Percentiles rank a stretch among this genome's conserved stretches.
Evolutionary conservation across 257 asterid species (phyloP).

Genomic region (Solanum arcanum): DNA sequence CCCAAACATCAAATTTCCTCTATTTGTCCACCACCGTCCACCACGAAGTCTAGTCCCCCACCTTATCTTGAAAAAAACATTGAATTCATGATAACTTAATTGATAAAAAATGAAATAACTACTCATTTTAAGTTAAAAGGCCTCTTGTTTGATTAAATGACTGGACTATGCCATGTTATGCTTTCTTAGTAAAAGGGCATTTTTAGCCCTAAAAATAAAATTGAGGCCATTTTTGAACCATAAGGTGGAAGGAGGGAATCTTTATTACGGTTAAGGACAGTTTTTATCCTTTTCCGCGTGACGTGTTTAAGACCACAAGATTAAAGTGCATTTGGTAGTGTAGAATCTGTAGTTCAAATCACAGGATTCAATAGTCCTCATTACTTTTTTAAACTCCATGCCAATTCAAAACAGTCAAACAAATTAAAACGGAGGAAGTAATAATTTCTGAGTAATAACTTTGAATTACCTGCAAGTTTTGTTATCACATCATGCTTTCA

Average conservation of each 20-base stretch:
- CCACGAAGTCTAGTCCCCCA: neutral
- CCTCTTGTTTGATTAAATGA: neutral
- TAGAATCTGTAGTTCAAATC: neutral
- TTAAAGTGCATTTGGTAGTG: neutral
- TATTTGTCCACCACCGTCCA: neutral
- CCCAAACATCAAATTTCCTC: neutral
- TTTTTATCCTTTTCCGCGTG: neutral
- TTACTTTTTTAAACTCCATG: neutral
- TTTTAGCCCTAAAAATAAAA: neutral
- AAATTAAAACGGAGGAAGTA: neutral
- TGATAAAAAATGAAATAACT: neutral
- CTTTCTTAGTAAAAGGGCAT: neutral
- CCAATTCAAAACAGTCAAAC: neutral
- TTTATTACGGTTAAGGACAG: neutral
- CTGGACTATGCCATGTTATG: neutral
- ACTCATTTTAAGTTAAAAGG: neutral
- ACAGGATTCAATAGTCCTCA: neutral
- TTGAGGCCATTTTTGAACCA: neutral
- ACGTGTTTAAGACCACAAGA: neutral
- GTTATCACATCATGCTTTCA: neutral
- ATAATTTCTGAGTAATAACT: neutral
- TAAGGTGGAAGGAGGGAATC: neutral
- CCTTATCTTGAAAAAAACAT: neutral
- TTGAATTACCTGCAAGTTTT: neutral
- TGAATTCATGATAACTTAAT: neutral